Conservation (phyloP, 192 early-diverging fungal genomes). For the Coemansia sp. region DNA sequence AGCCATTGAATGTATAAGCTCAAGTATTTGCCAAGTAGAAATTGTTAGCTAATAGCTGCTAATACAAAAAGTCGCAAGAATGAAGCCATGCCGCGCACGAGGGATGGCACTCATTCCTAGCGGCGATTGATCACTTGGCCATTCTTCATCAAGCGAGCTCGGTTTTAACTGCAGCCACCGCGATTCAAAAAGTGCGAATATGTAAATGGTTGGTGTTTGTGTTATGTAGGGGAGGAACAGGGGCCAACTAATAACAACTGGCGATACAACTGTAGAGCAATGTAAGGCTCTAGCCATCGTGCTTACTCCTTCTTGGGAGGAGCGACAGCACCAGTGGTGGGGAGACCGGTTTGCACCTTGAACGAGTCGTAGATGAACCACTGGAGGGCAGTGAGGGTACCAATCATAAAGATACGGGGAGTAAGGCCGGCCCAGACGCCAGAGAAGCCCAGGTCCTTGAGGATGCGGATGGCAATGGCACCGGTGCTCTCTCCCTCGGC, state of each 20-base stretch:
- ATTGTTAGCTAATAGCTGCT: background rate
- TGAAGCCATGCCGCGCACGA: background rate
- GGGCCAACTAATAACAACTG: background rate
- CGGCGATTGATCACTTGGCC: background rate
- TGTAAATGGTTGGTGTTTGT: background rate
- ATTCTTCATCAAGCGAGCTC: background rate
- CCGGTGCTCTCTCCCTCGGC: conserved; percentile 62
- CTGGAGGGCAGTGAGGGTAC: conserved; percentile 86
- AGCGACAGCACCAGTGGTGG: conserved; percentile 64
- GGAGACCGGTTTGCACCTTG: conserved; percentile 72
- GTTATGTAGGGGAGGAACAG: background rate
- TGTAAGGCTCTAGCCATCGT: background rate
- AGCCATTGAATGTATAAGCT: conserved; percentile 10
- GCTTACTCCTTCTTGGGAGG: conserved; percentile 55
- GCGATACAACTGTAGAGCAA: too few relatives aligned
- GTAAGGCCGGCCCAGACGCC: conserved; percentile 82
- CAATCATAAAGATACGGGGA: conserved; percentile 91
- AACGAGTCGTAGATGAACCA: conserved; percentile 86
- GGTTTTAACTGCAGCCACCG: background rate
- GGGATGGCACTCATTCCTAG: background rate
- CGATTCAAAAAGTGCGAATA: background rate
- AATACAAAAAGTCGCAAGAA: background rate
- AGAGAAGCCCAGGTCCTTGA: conserved; percentile 65
- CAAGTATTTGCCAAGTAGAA: background rate
- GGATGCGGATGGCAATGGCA: conserved; percentile 50